phyloP scores from a whole-genome alignment of 176 grass and related monocot species.

The Oryza punctata region DNA sequence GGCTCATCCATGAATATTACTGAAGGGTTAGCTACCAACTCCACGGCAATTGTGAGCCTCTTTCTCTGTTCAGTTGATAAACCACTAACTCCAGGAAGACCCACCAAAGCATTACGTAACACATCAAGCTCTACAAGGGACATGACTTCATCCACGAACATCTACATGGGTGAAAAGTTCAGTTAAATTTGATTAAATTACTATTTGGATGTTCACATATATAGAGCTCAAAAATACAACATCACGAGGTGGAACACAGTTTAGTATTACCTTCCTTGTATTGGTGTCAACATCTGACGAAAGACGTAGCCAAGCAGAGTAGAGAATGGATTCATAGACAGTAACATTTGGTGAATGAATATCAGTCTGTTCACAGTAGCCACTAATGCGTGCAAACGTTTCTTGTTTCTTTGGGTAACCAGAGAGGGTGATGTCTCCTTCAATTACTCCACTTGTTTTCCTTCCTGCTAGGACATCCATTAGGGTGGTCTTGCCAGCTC shows the following conservation, averaged over 20 bases:
- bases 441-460: conserved; percentile 78
- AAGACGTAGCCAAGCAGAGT: conserved; percentile 89
- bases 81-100: conserved; percentile 73
- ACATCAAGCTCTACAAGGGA: conserved; percentile 81
- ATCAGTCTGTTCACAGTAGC: conserved; percentile 90
- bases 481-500: conserved; percentile 92
- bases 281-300: conserved; percentile 55
- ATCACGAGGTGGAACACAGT: background rate
- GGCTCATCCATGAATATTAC: conserved; percentile 98
- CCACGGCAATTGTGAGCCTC: conserved; percentile 84
- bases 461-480: conserved; percentile 96
- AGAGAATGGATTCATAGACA: conserved; percentile 73
- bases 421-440: conserved; percentile 75
- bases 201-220: conserved; percentile 1
- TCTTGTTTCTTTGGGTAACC: conserved; percentile 85
- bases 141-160: conserved; percentile 97
- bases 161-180: conserved; percentile 28
- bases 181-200: background rate
- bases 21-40: conserved; percentile 88
- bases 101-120: conserved; percentile 73
- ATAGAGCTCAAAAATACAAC: background rate
- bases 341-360: conserved; percentile 91
- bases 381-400: conserved; percentile 85
- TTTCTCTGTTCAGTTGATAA: conserved; percentile 94
- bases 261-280: conserved; percentile 51